Conservation (phyloP, 495 filamentous ascomycete genomes). For the Podospora pseudopauciseta region DNA sequence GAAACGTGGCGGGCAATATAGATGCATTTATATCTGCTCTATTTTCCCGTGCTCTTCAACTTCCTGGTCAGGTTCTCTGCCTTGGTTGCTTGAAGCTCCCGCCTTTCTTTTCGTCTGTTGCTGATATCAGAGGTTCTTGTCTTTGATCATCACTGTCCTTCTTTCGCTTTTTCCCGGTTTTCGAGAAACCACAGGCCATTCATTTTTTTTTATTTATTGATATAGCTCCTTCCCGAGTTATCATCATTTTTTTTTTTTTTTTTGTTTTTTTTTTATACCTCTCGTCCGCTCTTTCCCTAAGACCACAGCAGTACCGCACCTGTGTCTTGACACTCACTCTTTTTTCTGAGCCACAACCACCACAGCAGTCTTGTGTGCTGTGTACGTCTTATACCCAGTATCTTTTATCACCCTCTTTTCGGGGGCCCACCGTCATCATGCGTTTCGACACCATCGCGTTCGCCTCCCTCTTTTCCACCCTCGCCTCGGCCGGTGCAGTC, state of each 20-base stretch:
- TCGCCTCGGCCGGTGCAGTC: slow-evolving; percentile 22
- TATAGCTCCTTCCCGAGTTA: neutral
- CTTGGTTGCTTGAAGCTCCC: slow-evolving; percentile 2
- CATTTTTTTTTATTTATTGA: neutral
- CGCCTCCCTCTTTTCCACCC: slow-evolving; percentile 23
- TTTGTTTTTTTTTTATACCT: neutral
- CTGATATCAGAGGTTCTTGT: slow-evolving; percentile 1
- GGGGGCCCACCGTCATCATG: slow-evolving; percentile 18
- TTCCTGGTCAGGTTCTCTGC: neutral
- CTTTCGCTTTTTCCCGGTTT: slow-evolving; percentile 1
- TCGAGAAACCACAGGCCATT: slow-evolving; percentile 4
- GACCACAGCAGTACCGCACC: neutral
- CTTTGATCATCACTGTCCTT: slow-evolving; percentile 1
- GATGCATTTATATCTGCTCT: slow-evolving; percentile 8
- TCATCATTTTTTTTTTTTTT: neutral
- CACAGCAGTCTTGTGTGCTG: neutral
- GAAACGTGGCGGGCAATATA: slow-evolving; percentile 2
- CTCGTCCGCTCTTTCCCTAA: neutral
- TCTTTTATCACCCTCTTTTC: neutral
- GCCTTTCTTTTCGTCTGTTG: neutral
- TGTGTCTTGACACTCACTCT: neutral
- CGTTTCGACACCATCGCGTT: slow-evolving; percentile 16
- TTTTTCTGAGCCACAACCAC: neutral
- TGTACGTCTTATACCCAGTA: neutral
- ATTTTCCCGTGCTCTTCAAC: neutral